A percentile compares a stretch with the other conserved stretches of the same genome.
Conservation (phyloP, 2,329 filamentous ascomycete species). For the Apiospora sp. region DNA sequence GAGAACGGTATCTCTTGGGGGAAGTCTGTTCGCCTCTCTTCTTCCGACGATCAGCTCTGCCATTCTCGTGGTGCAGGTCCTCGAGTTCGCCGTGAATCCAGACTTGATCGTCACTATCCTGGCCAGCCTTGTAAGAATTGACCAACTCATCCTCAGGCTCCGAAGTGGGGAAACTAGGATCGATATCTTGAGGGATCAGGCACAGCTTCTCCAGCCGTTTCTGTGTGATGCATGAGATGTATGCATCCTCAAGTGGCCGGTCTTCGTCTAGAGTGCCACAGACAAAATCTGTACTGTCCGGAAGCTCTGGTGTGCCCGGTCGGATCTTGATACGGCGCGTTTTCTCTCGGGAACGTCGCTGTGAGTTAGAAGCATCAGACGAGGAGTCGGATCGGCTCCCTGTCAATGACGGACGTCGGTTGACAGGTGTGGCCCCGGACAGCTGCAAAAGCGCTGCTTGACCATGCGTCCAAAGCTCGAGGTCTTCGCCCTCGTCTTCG, state of each 20-base stretch:
- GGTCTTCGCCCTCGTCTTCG: slow-evolving; percentile 73
- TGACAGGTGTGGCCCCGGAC: slow-evolving; percentile 45
- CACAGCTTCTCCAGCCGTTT: slow-evolving; percentile 83
- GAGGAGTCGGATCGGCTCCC: slow-evolving; percentile 69
- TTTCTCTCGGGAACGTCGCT: slow-evolving; percentile 43
- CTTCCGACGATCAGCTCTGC: slow-evolving; percentile 55
- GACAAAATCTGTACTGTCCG: slow-evolving; percentile 98
- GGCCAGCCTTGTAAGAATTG: slow-evolving; percentile 67
- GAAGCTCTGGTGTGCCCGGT: slow-evolving; percentile 79
- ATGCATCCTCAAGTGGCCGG: slow-evolving; percentile 90
- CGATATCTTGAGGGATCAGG: slow-evolving; percentile 91
- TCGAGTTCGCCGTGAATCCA: slow-evolving; percentile 79
- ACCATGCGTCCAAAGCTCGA: slow-evolving; percentile 63
- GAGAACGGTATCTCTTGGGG: slow-evolving; percentile 68
- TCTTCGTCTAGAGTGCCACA: slow-evolving; percentile 98
- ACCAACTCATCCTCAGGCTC: slow-evolving; percentile 89
- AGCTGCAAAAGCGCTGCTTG: slow-evolving; percentile 49
- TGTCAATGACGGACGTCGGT: slow-evolving; percentile 50
- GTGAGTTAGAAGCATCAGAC: slow-evolving; percentile 48
- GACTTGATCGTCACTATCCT: slow-evolving; percentile 71
- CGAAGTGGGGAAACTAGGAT: slow-evolving; percentile 95
- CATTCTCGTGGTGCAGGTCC: slow-evolving; percentile 67
- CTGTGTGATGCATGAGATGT: slow-evolving; percentile 83
- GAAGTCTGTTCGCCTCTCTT: slow-evolving; percentile 61
- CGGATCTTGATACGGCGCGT: slow-evolving; percentile 63